Conservation (phyloP, 78 protist genomes). For the Goniomonas avonlea region DNA sequence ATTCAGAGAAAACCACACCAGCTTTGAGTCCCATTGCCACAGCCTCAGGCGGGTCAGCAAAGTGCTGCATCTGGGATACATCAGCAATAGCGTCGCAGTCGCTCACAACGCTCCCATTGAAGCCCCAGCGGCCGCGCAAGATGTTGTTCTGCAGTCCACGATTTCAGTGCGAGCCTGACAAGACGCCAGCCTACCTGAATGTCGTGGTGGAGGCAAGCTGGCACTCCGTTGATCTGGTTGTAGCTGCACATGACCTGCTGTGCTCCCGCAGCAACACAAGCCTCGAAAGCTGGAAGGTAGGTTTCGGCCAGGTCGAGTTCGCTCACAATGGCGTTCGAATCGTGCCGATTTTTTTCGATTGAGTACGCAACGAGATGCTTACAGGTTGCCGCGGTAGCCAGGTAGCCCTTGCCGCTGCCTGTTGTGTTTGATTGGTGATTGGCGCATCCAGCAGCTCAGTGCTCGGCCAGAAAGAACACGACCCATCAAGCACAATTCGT, state of each 20-base stretch:
- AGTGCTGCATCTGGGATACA: neutral
- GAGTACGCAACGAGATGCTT: slow-evolving; percentile 16
- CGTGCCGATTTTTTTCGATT: neutral
- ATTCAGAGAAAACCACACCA: no score
- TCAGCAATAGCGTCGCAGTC: slow-evolving; percentile 18
- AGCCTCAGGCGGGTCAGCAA: neutral
- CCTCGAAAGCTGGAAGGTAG: neutral
- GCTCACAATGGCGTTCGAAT: neutral
- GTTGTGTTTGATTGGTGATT: no score
- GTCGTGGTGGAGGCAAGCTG: slow-evolving; percentile 2
- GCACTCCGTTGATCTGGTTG: slow-evolving; percentile 17
- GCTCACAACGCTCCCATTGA: neutral
- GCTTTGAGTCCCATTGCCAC: neutral
- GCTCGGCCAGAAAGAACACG: no score
- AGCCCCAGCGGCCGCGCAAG: slow-evolving; percentile 13
- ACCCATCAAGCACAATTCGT: no score
- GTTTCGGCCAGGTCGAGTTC: slow-evolving; percentile 6
- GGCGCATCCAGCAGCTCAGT: no score
- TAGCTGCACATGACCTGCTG: neutral
- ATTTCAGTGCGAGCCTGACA: no score
- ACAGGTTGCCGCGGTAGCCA: neutral
- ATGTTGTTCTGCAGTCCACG: neutral
- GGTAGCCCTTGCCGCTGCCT: neutral
- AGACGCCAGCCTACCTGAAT: no score
- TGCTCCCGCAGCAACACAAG: neutral